Evolutionary conservation across 2,329 filamentous ascomycete species (phyloP).

Genomic region (Paraconiothyrium brasiliense): DNA sequence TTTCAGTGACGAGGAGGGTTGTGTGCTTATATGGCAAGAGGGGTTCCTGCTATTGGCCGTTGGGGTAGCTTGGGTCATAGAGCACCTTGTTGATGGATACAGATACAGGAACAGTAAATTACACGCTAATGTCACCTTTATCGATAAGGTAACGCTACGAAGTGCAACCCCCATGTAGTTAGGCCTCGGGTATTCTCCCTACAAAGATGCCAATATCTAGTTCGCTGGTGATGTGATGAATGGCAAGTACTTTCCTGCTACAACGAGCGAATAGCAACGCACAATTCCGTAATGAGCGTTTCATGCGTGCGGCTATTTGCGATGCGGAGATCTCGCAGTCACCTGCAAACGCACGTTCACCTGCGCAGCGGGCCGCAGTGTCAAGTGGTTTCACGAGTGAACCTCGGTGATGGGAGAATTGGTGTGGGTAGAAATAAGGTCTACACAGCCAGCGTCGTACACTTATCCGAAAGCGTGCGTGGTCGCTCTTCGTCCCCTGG

Average conservation of each 20-base stretch:
- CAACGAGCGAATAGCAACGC: background rate
- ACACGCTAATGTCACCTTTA: slow-evolving; percentile 2
- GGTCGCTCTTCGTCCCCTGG: background rate
- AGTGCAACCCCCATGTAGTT: background rate
- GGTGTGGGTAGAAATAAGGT: background rate
- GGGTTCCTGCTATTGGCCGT: background rate
- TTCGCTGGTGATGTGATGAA: background rate
- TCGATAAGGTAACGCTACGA: background rate
- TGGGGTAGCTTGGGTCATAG: background rate
- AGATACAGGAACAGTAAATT: background rate
- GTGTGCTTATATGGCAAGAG: background rate
- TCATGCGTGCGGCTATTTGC: background rate
- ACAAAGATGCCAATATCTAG: too few species aligned
- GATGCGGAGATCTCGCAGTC: background rate
- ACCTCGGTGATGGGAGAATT: background rate
- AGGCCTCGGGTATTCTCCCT: background rate
- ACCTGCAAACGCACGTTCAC: background rate
- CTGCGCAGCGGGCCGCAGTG: background rate
- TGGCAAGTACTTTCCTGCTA: background rate
- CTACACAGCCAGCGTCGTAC: slow-evolving; percentile 1
- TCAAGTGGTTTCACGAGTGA: background rate
- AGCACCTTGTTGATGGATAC: background rate
- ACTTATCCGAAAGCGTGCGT: background rate
- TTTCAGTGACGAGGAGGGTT: slow-evolving; percentile 10
- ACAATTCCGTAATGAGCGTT: background rate